Conservation (phyloP, 1,284 basidiomycete genomes). For the Pulveroboletus sp. region DNA sequence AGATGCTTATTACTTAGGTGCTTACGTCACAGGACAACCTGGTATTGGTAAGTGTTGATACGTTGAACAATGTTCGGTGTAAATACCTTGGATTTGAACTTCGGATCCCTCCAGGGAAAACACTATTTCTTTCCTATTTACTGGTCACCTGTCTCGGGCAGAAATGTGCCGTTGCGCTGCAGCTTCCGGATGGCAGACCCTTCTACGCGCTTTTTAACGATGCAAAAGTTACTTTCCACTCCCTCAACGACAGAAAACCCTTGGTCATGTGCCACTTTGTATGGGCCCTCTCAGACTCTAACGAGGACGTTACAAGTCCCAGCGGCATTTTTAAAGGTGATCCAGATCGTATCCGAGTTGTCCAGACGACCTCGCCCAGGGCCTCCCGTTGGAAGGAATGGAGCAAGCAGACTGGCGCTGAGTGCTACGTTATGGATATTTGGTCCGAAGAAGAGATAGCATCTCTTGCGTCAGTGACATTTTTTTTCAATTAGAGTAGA, state of each 20-base stretch:
- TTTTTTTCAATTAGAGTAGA: neutral
- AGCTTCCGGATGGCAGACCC: neutral
- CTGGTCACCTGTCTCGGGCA: neutral
- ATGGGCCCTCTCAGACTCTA: constrained; percentile 5
- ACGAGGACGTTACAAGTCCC: neutral
- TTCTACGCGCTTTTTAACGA: neutral
- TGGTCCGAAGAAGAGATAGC: neutral
- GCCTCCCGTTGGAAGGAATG: neutral
- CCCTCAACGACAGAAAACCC: accelerated
- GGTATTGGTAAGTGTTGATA: constrained; percentile 7
- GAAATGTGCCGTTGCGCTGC: neutral
- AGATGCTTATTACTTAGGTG: neutral
- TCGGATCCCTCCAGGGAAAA: constrained; percentile 9
- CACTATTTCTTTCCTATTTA: neutral
- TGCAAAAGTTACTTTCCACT: neutral
- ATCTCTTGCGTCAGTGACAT: neutral
- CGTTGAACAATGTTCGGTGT: no score
- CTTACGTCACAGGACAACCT: constrained; percentile 5
- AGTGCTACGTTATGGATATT: neutral
- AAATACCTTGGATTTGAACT: neutral
- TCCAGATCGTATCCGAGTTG: neutral
- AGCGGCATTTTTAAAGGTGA: neutral
- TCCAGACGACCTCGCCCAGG: neutral
- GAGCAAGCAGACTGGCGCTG: neutral
- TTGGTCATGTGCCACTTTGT: neutral